Percentiles rank a stretch among this genome's conserved stretches.
Evolutionary conservation across 306 rosid species (phyloP).

Genomic region (Inga oerstediana): DNA sequence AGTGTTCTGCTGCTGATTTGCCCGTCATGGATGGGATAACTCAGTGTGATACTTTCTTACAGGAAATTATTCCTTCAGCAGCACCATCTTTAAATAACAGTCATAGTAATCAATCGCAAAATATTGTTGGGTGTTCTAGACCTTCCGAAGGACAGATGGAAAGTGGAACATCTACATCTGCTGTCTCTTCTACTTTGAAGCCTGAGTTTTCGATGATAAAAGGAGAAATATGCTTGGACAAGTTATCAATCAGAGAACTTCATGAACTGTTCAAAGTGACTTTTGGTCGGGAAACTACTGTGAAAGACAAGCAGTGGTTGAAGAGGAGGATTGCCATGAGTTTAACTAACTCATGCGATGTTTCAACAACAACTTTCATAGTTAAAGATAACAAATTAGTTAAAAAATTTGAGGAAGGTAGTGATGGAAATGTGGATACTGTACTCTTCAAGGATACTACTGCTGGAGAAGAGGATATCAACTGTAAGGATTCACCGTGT

Average conservation of each 20-base stretch:
- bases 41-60: constrained; percentile 45
- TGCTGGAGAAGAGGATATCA: constrained; percentile 41
- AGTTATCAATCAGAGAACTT: constrained; percentile 86
- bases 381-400: constrained; percentile 65
- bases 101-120: constrained; percentile 54
- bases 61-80: constrained; percentile 55
- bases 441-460: constrained; percentile 34
- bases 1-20: constrained; percentile 53
- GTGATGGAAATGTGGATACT: constrained; percentile 45
- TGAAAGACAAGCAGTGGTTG: constrained; percentile 92
- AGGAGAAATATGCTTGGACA: constrained; percentile 84
- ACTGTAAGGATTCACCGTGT: constrained; percentile 49
- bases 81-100: constrained; percentile 48
- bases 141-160: constrained; percentile 62
- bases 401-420: constrained; percentile 49
- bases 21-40: constrained; percentile 49
- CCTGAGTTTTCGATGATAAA: constrained; percentile 59
- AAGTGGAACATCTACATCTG: constrained; percentile 71
- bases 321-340: constrained; percentile 96
- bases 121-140: constrained; percentile 55
- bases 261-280: constrained; percentile 85
- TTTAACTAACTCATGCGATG: constrained; percentile 84
- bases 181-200: constrained; percentile 44
- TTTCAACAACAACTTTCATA: constrained; percentile 70
- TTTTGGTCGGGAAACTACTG: constrained; percentile 93